phyloP scores from a whole-genome alignment of 225 moss, liverwort and hornwort genomes.

The Rhytidiadelphus loreus region DNA sequence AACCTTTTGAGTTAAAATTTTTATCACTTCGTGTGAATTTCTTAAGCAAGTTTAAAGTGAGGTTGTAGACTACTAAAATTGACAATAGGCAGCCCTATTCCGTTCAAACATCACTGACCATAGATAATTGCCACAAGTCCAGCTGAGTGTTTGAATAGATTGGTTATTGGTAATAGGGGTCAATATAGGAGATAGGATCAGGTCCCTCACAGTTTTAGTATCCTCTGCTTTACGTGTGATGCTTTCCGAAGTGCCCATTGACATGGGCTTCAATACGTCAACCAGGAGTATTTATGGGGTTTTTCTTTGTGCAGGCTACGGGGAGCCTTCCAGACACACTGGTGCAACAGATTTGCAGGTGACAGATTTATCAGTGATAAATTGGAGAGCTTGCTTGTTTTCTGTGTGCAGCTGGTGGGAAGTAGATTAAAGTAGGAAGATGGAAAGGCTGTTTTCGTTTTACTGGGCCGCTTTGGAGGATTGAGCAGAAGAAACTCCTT shows the following conservation, averaged over 20 bases:
- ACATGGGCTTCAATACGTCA: not conserved
- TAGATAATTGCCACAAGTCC: not conserved
- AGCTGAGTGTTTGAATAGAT: too few species aligned
- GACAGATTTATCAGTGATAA: not conserved
- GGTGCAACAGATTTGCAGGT: slow-evolving; percentile 46
- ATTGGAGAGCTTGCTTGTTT: not conserved
- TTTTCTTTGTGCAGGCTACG: slow-evolving; percentile 21
- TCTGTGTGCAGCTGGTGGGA: not conserved
- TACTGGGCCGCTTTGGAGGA: not conserved
- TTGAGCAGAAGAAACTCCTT: slow-evolving; percentile 7
- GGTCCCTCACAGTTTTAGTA: not conserved
- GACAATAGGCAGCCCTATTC: not conserved
- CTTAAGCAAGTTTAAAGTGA: not conserved
- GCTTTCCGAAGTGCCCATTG: not conserved
- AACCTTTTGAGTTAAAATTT: not conserved
- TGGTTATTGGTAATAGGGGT: not conserved
- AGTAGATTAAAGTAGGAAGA: not conserved
- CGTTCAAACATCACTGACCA: not conserved
- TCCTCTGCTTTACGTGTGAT: not conserved
- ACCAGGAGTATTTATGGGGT: not conserved
- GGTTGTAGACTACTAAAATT: not conserved
- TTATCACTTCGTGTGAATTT: not conserved
- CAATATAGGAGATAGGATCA: not conserved
- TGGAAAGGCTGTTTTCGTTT: not conserved
- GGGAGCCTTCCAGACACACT: slow-evolving; percentile 40